phyloP scores from a whole-genome alignment of 2,329 filamentous ascomycete genomes.

The Sphaerostilbella broomeana region DNA sequence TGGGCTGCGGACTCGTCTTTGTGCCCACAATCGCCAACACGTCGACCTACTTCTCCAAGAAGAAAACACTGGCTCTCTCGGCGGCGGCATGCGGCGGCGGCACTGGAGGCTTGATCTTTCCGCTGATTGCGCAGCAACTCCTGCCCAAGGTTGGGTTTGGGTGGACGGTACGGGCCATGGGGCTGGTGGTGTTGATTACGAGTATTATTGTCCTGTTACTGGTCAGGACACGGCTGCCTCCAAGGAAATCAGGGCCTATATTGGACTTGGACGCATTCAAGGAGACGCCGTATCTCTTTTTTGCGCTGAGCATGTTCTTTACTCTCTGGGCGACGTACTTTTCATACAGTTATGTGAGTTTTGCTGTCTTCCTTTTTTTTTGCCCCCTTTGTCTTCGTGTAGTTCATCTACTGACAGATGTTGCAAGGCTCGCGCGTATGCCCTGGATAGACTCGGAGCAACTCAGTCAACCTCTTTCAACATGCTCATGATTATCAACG shows the following conservation, averaged over 20 bases:
- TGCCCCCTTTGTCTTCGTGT: no score
- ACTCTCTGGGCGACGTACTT: slow-evolving; percentile 45
- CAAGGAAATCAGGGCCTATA: slow-evolving; percentile 42
- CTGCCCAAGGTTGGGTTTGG: slow-evolving; percentile 54
- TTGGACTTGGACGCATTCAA: slow-evolving; percentile 46
- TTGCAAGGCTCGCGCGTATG: slow-evolving; percentile 32
- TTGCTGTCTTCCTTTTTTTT: no score
- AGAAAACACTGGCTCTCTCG: slow-evolving; percentile 53
- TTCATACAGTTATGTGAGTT: slow-evolving; percentile 40
- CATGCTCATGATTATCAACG: slow-evolving; percentile 54
- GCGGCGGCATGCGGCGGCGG: slow-evolving; percentile 53
- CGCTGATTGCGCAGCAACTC: slow-evolving; percentile 48
- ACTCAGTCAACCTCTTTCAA: slow-evolving; percentile 47
- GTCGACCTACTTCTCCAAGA: slow-evolving; percentile 54
- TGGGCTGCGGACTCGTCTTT: slow-evolving; percentile 50
- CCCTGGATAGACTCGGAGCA: slow-evolving; percentile 37
- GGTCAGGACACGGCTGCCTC: slow-evolving; percentile 42
- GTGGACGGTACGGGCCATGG: slow-evolving; percentile 58
- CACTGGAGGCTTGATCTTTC: slow-evolving; percentile 58
- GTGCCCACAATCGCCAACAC: slow-evolving; percentile 47
- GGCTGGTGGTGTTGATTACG: slow-evolving; percentile 48
- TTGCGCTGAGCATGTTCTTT: slow-evolving; percentile 30
- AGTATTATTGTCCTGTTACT: slow-evolving; percentile 34
- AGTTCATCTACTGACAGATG: not conserved
- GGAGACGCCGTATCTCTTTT: slow-evolving; percentile 37